Evolutionary conservation across 2,329 filamentous ascomycete genomes (phyloP).

Genomic region (Arachnomyces sp.): DNA sequence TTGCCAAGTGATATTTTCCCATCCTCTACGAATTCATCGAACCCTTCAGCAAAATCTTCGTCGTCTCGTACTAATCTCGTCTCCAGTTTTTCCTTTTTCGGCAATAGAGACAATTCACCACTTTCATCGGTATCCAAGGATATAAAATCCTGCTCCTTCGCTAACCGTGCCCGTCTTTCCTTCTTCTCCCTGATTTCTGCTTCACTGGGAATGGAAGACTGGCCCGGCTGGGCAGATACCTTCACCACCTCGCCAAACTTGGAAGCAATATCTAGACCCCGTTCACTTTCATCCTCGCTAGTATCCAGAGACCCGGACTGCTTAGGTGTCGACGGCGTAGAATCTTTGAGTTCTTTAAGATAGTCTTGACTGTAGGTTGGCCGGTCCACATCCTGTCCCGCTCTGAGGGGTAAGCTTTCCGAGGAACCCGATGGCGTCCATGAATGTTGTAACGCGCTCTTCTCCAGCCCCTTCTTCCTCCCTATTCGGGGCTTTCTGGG

Average conservation of each 20-base stretch:
- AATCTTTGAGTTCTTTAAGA: conserved; percentile 74
- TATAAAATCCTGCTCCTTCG: conserved; percentile 55
- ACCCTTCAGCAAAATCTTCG: conserved; percentile 87
- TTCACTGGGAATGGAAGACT: conserved; percentile 62
- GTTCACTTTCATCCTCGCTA: conserved; percentile 29
- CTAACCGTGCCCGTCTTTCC: conserved; percentile 73
- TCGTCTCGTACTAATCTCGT: conserved; percentile 75
- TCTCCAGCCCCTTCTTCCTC: conserved; percentile 58
- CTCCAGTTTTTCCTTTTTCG: conserved; percentile 57
- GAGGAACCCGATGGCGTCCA: conserved; percentile 38
- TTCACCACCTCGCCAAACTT: conserved; percentile 41
- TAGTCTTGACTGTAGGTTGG: conserved; percentile 83
- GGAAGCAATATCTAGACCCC: conserved; percentile 36
- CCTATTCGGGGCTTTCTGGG: conserved; percentile 55
- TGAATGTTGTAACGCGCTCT: conserved; percentile 56
- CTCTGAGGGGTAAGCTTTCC: conserved; percentile 50
- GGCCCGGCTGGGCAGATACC: conserved; percentile 16
- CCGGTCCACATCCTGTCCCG: conserved; percentile 58
- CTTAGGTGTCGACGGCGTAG: conserved; percentile 74
- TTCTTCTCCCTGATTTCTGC: conserved; percentile 88
- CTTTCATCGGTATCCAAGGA: conserved; percentile 34
- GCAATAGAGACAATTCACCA: conserved; percentile 41
- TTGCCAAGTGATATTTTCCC: conserved; percentile 69
- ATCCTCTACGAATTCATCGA: conserved; percentile 85
- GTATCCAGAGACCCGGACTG: conserved; percentile 31